phyloP scores from a whole-genome alignment of 2,329 filamentous ascomycete genomes.

The Cadophora gregata region DNA sequence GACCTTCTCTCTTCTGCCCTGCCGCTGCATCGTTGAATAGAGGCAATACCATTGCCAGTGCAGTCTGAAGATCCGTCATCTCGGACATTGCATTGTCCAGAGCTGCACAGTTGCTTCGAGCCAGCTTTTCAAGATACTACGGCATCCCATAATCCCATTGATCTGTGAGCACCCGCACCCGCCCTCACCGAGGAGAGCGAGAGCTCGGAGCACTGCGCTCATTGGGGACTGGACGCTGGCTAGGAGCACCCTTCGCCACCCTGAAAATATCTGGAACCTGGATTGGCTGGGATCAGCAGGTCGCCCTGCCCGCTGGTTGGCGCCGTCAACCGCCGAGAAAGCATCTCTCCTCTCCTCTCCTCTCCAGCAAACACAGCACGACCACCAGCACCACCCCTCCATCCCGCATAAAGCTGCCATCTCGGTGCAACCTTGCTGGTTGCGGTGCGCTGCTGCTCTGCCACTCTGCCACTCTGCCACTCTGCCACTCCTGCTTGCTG shows the following conservation, averaged over 20 bases:
- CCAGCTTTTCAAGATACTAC: background rate
- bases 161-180: constrained; percentile 5
- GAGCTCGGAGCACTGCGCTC: background rate
- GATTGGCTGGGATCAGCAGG: constrained; percentile 19
- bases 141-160: background rate
- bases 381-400: constrained; percentile 10
- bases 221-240: constrained; percentile 1
- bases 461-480: too few species aligned
- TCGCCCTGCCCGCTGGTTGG: constrained; percentile 13
- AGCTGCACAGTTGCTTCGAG: background rate
- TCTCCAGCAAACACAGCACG: constrained; percentile 10
- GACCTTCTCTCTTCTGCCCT: too few species aligned
- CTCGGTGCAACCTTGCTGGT: constrained; percentile 1
- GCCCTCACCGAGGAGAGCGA: constrained; percentile 6
- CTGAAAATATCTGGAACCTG: constrained; percentile 23
- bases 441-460: background rate
- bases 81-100: background rate
- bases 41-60: background rate
- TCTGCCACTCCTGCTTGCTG: constrained; percentile 7
- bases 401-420: constrained; percentile 25
- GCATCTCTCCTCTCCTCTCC: too few species aligned
- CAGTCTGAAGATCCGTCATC: background rate
- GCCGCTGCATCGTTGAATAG: too few species aligned
- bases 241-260: constrained; percentile 3
- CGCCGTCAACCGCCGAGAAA: constrained; percentile 22